Percentiles rank a stretch among this genome's conserved stretches.
These are phyloP conservation scores for Pichia thaimueangensis DNA, from an alignment of 805 yeast genomes.

Conservation along the genomic window DNA sequence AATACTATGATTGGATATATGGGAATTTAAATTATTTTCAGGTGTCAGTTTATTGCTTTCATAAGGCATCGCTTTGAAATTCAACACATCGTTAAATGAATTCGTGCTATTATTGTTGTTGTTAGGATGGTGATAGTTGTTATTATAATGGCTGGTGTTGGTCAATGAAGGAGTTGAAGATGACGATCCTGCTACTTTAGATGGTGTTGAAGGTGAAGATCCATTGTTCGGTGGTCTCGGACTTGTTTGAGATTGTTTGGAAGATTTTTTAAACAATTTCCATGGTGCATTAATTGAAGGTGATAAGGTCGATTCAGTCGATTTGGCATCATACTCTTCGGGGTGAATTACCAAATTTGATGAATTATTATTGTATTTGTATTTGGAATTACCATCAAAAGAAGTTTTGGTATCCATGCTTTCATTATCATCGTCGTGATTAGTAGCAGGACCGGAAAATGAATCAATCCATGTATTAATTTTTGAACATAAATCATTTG, in stretches of 20 bases:
- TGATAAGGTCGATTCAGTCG: background rate
- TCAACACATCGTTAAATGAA: slow-evolving; percentile 18
- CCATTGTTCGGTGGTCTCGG: background rate
- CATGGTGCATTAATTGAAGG: slow-evolving; percentile 6
- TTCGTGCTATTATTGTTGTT: background rate
- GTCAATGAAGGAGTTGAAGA: slow-evolving; percentile 11
- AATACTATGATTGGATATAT: background rate
- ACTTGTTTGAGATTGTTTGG: slow-evolving; percentile 1
- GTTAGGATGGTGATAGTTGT: no score
- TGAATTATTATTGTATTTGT: no score
- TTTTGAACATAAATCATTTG: slow-evolving; percentile 23
- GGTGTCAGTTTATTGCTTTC: slow-evolving; percentile 18
- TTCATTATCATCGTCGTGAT: slow-evolving; percentile 14
- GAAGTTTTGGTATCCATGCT: background rate
- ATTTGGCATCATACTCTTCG: background rate
- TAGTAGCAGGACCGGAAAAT: slow-evolving; percentile 1
- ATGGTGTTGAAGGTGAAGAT: slow-evolving; percentile 1
- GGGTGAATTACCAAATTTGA: no score
- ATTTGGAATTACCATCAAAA: background rate
- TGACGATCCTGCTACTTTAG: slow-evolving; percentile 2
- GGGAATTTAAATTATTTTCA: background rate
- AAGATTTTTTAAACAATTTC: slow-evolving; percentile 10
- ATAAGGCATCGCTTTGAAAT: slow-evolving; percentile 31
- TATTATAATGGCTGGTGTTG: no score
- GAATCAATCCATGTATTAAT: slow-evolving; percentile 8